Evolutionary conservation across 2,329 filamentous ascomycete genomes (phyloP).

Genomic region (Apiospora sp.): DNA sequence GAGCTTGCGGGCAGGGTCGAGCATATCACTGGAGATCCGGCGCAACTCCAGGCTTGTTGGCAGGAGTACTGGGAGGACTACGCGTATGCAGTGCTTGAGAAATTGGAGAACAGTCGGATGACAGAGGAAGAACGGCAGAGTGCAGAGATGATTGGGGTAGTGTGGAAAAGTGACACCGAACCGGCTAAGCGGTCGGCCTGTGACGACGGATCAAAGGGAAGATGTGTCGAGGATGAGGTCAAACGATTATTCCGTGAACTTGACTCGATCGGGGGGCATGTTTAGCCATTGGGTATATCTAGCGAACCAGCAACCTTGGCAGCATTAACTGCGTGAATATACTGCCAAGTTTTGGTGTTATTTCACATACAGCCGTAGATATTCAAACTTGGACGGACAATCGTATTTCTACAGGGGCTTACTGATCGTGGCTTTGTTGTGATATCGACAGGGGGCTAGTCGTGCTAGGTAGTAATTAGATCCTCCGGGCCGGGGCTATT

Average conservation of each 20-base stretch:
- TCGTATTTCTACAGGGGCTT: too few species aligned
- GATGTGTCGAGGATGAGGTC: too few species aligned
- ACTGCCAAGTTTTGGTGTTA: too few species aligned
- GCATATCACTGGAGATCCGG: not conserved
- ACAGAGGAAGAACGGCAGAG: slow-evolving; percentile 4
- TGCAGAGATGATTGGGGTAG: slow-evolving; percentile 23
- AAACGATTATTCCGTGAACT: not conserved
- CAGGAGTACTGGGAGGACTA: not conserved
- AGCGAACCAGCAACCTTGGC: too few species aligned
- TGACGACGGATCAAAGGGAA: too few species aligned
- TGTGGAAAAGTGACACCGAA: not conserved
- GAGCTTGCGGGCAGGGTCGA: slow-evolving; percentile 1
- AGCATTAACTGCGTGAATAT: too few species aligned
- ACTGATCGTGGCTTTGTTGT: too few species aligned
- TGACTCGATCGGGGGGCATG: not conserved
- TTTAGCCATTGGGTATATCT: not conserved
- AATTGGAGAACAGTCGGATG: not conserved
- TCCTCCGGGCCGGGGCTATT: not conserved
- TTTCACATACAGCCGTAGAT: too few species aligned
- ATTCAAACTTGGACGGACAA: too few species aligned
- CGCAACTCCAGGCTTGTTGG: not conserved
- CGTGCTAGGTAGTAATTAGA: too few species aligned
- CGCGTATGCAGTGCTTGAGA: not conserved
- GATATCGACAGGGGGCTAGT: too few species aligned
- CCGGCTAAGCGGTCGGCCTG: too few species aligned